A percentile compares a stretch with the other conserved stretches of the same genome.
phyloP scores from a whole-genome alignment of 148 eudicot genomes.

The Mesembryanthemum crystallinum region DNA sequence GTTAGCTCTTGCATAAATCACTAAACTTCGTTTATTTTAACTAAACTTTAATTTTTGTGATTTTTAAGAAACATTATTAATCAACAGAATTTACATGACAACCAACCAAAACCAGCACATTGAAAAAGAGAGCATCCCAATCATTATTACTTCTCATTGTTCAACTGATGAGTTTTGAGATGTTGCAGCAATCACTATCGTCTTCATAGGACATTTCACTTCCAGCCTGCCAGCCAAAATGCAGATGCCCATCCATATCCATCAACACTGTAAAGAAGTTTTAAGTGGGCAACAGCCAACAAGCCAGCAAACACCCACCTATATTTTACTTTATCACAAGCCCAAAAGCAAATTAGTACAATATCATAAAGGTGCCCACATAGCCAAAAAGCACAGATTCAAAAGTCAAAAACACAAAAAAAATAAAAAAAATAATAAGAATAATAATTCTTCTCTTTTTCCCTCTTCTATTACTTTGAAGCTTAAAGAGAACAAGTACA shows the following conservation, averaged over 20 bases:
- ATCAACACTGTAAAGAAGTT: background rate
- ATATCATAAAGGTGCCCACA: background rate
- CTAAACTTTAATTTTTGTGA: too few species aligned
- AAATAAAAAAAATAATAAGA: too few species aligned
- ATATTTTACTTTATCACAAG: background rate
- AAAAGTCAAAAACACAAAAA: background rate
- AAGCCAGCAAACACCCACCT: constrained; percentile 12
- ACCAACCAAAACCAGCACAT: too few species aligned
- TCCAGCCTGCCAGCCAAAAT: background rate
- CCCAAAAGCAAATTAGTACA: constrained; percentile 5
- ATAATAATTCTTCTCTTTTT: background rate
- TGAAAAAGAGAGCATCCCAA: too few species aligned
- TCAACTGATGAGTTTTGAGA: too few species aligned
- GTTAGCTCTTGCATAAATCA: too few species aligned
- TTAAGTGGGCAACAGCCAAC: constrained; percentile 7
- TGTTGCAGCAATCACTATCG: background rate
- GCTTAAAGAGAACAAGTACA: background rate
- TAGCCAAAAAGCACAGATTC: constrained; percentile 4
- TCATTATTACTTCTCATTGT: too few species aligned
- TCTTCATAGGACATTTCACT: background rate
- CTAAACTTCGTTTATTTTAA: too few species aligned
- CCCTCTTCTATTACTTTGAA: background rate
- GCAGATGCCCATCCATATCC: background rate
- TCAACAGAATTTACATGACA: too few species aligned
- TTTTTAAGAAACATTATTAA: too few species aligned